Conservation (phyloP, 2,329 filamentous ascomycete genomes). For the Trichoderma atroviride region DNA sequence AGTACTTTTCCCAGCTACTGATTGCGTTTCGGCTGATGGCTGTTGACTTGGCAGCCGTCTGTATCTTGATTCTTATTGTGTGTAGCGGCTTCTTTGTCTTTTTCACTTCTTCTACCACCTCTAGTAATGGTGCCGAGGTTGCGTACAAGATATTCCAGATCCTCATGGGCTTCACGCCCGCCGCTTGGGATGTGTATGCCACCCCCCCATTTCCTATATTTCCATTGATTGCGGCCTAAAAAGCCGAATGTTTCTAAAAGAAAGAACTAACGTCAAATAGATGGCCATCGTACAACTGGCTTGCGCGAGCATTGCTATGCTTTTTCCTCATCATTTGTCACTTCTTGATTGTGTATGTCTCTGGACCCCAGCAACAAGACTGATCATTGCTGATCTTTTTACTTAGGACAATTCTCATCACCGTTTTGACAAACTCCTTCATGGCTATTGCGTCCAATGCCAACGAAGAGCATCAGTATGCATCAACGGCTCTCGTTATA, state of each 20-base stretch:
- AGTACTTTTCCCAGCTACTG: slow-evolving; percentile 91
- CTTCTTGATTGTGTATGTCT: slow-evolving; percentile 77
- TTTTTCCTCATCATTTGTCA: slow-evolving; percentile 93
- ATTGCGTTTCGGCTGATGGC: slow-evolving; percentile 96
- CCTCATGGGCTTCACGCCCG: slow-evolving; percentile 92
- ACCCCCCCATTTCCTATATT: neutral
- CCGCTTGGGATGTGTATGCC: slow-evolving; percentile 84
- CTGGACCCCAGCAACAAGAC: neutral
- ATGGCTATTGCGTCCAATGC: slow-evolving; percentile 94
- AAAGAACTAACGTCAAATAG: slow-evolving; percentile 40
- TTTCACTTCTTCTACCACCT: slow-evolving; percentile 78
- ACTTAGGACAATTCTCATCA: slow-evolving; percentile 79
- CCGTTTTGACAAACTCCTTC: slow-evolving; percentile 94
- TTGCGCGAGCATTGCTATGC: slow-evolving; percentile 75
- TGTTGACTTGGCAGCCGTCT: slow-evolving; percentile 81
- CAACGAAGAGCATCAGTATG: slow-evolving; percentile 80
- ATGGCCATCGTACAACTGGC: slow-evolving; percentile 73
- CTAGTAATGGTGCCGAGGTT: slow-evolving; percentile 71
- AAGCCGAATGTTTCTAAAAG: neutral
- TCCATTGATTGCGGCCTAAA: neutral
- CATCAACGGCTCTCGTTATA: neutral
- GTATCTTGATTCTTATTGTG: slow-evolving; percentile 79
- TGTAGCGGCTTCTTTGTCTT: slow-evolving; percentile 97
- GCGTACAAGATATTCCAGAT: slow-evolving; percentile 93
- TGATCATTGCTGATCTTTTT: slow-evolving; percentile 4